Evolutionary conservation across 2,329 filamentous ascomycete genomes (phyloP).

Genomic region (Aspergillus persii): DNA sequence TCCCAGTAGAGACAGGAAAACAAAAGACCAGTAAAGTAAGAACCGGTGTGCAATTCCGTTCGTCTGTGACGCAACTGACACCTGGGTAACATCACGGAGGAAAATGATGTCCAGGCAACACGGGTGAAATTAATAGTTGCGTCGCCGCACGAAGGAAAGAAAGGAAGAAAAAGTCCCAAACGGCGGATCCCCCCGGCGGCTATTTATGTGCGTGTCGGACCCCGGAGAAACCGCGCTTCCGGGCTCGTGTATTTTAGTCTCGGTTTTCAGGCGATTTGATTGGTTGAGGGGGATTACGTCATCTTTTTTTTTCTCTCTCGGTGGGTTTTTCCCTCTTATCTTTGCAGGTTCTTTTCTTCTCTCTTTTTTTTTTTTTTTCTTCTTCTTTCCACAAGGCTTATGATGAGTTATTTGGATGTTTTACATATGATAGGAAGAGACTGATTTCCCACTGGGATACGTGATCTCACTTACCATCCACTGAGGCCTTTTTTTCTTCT

Average conservation of each 20-base stretch:
- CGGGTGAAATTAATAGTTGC: slow-evolving; percentile 67
- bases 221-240: slow-evolving; percentile 17
- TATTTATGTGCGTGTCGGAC: slow-evolving; percentile 26
- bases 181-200: background rate
- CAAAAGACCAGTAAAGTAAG: slow-evolving; percentile 51
- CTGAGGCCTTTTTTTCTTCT: slow-evolving; percentile 35
- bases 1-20: slow-evolving; percentile 38
- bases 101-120: slow-evolving; percentile 70
- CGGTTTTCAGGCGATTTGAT: slow-evolving; percentile 5
- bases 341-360: background rate
- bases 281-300: background rate
- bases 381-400: slow-evolving; percentile 32
- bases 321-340: background rate
- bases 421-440: slow-evolving; percentile 49
- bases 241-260: slow-evolving; percentile 23
- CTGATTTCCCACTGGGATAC: slow-evolving; percentile 39
- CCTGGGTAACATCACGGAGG: slow-evolving; percentile 55
- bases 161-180: slow-evolving; percentile 43
- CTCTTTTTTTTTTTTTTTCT: slow-evolving; percentile 17
- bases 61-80: slow-evolving; percentile 79
- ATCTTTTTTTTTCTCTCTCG: slow-evolving; percentile 8
- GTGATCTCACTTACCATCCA: slow-evolving; percentile 44
- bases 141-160: slow-evolving; percentile 77
- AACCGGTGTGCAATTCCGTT: slow-evolving; percentile 73
- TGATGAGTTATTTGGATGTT: slow-evolving; percentile 45